Evolutionary conservation across 768 basidiomycete species (phyloP), one percentile per base, ranked within the genome.

Genomic region (Lactarius hengduanensis): DNA sequence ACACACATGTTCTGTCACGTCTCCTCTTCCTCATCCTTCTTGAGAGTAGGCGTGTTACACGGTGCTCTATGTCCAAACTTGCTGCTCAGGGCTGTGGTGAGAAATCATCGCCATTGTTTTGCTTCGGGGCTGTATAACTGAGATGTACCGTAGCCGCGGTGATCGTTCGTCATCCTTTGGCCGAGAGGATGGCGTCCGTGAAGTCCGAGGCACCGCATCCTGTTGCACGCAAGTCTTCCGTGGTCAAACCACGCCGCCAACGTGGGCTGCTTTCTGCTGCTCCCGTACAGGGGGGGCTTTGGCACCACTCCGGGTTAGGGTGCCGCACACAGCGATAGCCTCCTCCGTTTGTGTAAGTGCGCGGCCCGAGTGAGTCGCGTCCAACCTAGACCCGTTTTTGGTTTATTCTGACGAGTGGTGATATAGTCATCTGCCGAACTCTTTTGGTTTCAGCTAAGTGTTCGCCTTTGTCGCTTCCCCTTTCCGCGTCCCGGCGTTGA

Each of bases 1-100:
- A 13, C 47, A 26, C 22, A 32, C 30, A 4, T n/a, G 30, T 15
- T 53, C n/a, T 36, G 36, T 30, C 36, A 67, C 47, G 66, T 41
- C 57, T 20, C 55, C 53, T 59, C 4, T 22, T 67, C 66, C 34
- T 67, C 32, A 28, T 67, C 50, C 66, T 63, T 38, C 18, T 34
- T 9, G 53, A 67, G 58, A 67, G 56, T 26, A 67, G 57, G 61
- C 57, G 66, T 63, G 41, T 67, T 22, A 63, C 66, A 47, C 62
- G 57, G 30, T 32, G 30, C 53, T 55, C 66, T 18, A 36, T 63
- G 50, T 63, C 61, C 22, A 63, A 47, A 45, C 8, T 63, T 13
- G 62, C 58, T 13, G 57, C 58, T 11, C 53, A 45, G 41, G 50
- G 62, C 34, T n/a, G 26, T 28, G 28, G 66, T 67, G 36, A 56